Base-by-base conservation (phyloP, 352 stramenopile genomes). In the Pythium volutum region DNA sequence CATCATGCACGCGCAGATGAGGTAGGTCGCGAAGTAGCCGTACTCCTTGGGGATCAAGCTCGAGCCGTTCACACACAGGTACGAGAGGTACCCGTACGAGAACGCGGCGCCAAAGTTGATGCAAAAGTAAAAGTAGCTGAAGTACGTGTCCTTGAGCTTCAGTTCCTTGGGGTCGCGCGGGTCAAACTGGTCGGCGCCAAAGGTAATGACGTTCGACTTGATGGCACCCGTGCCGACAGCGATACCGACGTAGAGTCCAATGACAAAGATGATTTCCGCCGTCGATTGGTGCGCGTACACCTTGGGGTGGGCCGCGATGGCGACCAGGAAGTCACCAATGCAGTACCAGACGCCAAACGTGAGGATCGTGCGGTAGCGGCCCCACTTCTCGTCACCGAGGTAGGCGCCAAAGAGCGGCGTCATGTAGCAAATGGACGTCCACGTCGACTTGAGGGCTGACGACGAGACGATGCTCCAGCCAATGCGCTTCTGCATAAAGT, bases 111-210 rank as follows among this genome's bases (percentile, higher is more conserved):
- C 91, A 41, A 96, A 68, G 66, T 97, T 97, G 62, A 97, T 93
- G 45, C 89, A 79, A 60, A 89, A 91, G 76, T 97, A 96, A 68
- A 97, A 97, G 60, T 91, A 97, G 64, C 75, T 89, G 70, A 97
- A 97, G 55, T 95, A 97, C 29, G 81, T 80, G 29, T 89, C 73
- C 55, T 91, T 92, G 67, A 93, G 84, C 25, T 67, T 77, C 10
- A 81, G 67, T 56, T 95, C 83, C 46, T 89, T 89, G 11, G 84
- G 79, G 62, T 93, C 84, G 43, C 89, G 87, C 29, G 84, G 82
- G 66, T 95, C 83, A 63, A 95, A 95, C 65, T 95, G 86, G 62
- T 95, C 86, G 11, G 86, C 86, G 22, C 86, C 86, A 18, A 95
- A 91, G 4, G 79, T 93, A 59, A 93, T 89, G 53, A 95, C 79